Conservation (phyloP, 257 asterid species). For the Primulina tabacum region DNA sequence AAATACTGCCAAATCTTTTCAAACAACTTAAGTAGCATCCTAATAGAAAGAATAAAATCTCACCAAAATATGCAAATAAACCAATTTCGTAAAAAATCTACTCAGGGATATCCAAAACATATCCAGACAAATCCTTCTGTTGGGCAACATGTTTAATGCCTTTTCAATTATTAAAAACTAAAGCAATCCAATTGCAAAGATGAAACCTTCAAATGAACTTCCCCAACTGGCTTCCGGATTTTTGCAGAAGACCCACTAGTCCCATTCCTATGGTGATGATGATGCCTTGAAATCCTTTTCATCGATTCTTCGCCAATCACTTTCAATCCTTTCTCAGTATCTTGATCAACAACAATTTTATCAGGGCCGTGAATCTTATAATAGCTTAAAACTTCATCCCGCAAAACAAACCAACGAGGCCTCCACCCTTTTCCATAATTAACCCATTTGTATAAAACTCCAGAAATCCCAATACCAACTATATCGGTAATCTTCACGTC, state of each 20-base stretch:
- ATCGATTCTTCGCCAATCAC: conserved; percentile 82
- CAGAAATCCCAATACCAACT: conserved; percentile 78
- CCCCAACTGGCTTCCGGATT: conserved; percentile 71
- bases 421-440: conserved; percentile 97
- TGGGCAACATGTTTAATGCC: neutral
- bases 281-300: conserved; percentile 43
- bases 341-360: conserved; percentile 57
- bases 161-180: conserved; percentile 3
- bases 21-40: neutral
- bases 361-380: conserved; percentile 95
- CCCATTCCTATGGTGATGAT: conserved; percentile 33
- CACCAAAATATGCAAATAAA: neutral
- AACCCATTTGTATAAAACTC: conserved; percentile 85
- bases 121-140: neutral
- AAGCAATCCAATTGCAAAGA: neutral
- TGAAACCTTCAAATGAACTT: conserved; percentile 86
- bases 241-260: conserved; percentile 32
- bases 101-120: neutral
- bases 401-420: conserved; percentile 92
- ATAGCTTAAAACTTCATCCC: conserved; percentile 90
- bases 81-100: neutral
- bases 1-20: neutral
- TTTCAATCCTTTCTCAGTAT: conserved; percentile 72
- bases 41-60: neutral
- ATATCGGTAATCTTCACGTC: conserved; percentile 73